A percentile compares a stretch with the other conserved stretches of the same genome.
Conservation (phyloP, 2,329 filamentous ascomycete genomes). For the Pezizomycotina sp. region DNA sequence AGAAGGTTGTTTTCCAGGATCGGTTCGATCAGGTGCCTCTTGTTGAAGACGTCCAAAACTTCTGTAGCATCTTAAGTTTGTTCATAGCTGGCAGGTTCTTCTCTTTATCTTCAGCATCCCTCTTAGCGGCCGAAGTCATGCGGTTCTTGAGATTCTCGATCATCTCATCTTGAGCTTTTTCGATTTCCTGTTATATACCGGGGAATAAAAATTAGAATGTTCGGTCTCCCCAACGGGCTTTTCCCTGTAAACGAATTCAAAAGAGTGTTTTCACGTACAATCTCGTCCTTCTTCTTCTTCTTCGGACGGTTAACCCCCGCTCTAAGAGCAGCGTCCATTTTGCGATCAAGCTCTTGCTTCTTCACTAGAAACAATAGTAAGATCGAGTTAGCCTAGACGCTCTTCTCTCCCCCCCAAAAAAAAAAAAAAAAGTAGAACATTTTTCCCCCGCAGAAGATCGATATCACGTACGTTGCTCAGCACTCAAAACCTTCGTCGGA, state of each 20-base stretch:
- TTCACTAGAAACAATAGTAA: slow-evolving; percentile 35
- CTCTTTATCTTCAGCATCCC: slow-evolving; percentile 67
- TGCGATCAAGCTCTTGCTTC: slow-evolving; percentile 65
- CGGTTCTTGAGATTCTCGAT: slow-evolving; percentile 72
- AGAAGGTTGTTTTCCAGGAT: slow-evolving; percentile 68
- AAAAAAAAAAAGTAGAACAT: too few relatives aligned
- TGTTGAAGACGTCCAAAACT: slow-evolving; percentile 73
- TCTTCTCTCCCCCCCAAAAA: slow-evolving; percentile 1
- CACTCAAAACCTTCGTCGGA: slow-evolving; percentile 36
- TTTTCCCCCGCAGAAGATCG: slow-evolving; percentile 40
- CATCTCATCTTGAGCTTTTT: slow-evolving; percentile 76
- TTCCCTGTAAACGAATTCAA: slow-evolving; percentile 3
- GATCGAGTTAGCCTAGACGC: slow-evolving; percentile 4
- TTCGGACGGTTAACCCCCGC: slow-evolving; percentile 54
- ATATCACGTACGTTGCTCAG: slow-evolving; percentile 29
- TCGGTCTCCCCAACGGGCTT: slow-evolving; percentile 21
- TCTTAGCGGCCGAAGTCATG: slow-evolving; percentile 80
- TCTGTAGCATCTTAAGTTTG: slow-evolving; percentile 85
- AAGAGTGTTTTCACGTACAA: slow-evolving; percentile 36
- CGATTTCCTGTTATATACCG: slow-evolving; percentile 49
- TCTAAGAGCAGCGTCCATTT: slow-evolving; percentile 78
- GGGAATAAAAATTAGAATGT: not conserved
- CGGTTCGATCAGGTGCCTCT: slow-evolving; percentile 79
- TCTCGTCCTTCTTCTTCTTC: slow-evolving; percentile 65
- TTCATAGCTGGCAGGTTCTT: slow-evolving; percentile 67